Evolutionary conservation across 2,329 filamentous ascomycete genomes (phyloP).

Genomic region (Proliferodiscus dingleyae): DNA sequence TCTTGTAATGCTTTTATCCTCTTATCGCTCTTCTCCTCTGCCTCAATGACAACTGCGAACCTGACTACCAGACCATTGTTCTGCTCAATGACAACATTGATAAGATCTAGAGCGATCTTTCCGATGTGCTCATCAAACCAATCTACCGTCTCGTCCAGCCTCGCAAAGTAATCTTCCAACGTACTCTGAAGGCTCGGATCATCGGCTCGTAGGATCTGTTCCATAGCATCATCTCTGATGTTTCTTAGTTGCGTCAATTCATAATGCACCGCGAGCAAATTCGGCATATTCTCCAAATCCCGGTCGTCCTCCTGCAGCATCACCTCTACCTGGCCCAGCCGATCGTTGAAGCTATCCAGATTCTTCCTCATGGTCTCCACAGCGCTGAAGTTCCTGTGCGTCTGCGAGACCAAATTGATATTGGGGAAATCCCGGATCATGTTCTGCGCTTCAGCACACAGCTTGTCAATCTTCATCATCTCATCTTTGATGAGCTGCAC

Average conservation of each 20-base stretch:
- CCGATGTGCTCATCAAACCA: constrained; percentile 97
- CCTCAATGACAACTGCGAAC: constrained; percentile 86
- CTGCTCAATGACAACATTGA: constrained; percentile 78
- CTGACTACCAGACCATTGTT: constrained; percentile 88
- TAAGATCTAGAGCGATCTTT: constrained; percentile 81
- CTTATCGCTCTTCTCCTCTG: constrained; percentile 94
- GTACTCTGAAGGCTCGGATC: constrained; percentile 74
- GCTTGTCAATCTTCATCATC: constrained; percentile 96
- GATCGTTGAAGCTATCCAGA: constrained; percentile 79
- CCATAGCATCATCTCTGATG: constrained; percentile 92
- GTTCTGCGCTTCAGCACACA: constrained; percentile 94
- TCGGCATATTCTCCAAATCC: constrained; percentile 85
- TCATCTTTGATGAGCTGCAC: constrained; percentile 94
- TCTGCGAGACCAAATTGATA: constrained; percentile 87
- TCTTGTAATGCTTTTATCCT: constrained; percentile 88
- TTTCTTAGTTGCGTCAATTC: constrained; percentile 87
- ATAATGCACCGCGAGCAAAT: constrained; percentile 84
- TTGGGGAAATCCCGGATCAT: constrained; percentile 96
- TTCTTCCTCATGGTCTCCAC: constrained; percentile 91
- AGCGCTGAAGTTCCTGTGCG: constrained; percentile 92
- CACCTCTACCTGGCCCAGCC: constrained; percentile 68
- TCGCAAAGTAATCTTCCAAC: constrained; percentile 82
- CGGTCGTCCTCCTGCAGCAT: constrained; percentile 80
- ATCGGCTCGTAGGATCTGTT: constrained; percentile 79
- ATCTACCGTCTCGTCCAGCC: constrained; percentile 80